phyloP scores from a whole-genome alignment of 805 yeast genomes.

The Ogataea minuta region DNA sequence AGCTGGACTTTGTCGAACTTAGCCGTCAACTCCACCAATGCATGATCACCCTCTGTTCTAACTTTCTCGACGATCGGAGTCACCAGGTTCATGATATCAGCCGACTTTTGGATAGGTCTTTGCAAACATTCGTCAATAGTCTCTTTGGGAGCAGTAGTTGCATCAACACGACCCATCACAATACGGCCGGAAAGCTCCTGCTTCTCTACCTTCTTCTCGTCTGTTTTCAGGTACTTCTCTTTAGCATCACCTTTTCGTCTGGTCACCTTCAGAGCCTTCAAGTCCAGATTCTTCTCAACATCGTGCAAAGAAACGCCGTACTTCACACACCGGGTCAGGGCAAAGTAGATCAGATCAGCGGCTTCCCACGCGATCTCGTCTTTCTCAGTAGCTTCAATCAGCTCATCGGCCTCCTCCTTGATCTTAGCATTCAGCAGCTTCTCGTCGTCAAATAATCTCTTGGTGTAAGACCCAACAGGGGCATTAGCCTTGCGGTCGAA shows the following conservation, averaged over 20 bases:
- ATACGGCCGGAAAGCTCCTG: conserved; percentile 38
- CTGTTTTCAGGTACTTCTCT: conserved; percentile 56
- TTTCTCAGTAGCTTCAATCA: conserved; percentile 72
- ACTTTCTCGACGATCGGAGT: conserved; percentile 85
- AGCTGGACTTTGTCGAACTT: conserved; percentile 86
- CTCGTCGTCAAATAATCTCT: conserved; percentile 78
- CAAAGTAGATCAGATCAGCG: conserved; percentile 76
- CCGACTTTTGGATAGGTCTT: conserved; percentile 94
- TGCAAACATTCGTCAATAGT: conserved; percentile 63
- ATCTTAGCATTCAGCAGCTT: conserved; percentile 79
- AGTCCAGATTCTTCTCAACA: conserved; percentile 78
- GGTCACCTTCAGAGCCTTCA: conserved; percentile 81
- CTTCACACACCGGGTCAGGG: conserved; percentile 53
- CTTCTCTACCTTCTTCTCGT: conserved; percentile 10
- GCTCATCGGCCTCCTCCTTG: conserved; percentile 94
- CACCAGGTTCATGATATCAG: conserved; percentile 90
- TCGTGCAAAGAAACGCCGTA: conserved; percentile 78
- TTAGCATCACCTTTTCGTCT: conserved; percentile 97
- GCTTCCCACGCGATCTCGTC: conserved; percentile 91
- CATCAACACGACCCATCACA: conserved; percentile 50
- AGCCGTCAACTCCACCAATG: conserved; percentile 82
- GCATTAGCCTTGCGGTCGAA: conserved; percentile 61
- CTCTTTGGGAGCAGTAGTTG: conserved; percentile 37
- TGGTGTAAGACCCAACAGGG: conserved; percentile 93
- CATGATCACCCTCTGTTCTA: conserved; percentile 75